phyloP scores from a whole-genome alignment of 2,329 filamentous ascomycete genomes.

The Cryphonectria naterciae region DNA sequence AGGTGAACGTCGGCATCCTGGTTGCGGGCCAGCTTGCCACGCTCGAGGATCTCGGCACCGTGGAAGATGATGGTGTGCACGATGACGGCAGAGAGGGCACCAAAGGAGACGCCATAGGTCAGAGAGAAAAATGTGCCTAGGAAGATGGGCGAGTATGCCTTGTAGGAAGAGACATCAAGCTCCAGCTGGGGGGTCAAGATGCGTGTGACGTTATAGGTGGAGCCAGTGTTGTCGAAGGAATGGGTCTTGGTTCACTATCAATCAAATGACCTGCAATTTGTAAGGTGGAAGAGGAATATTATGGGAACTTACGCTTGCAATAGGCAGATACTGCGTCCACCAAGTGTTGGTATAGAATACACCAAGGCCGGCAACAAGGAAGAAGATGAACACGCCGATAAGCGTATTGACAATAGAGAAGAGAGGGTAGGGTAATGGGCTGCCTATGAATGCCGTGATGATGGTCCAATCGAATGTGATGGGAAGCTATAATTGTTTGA shows the following conservation, averaged over 20 bases:
- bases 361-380: slow-evolving; percentile 17
- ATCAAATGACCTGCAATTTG: too few relatives aligned
- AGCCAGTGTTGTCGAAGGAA: slow-evolving; percentile 23
- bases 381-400: slow-evolving; percentile 24
- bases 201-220: slow-evolving; percentile 12
- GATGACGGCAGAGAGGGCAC: slow-evolving; percentile 20
- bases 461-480: slow-evolving; percentile 27
- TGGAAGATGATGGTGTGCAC: slow-evolving; percentile 31
- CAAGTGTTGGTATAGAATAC: slow-evolving; percentile 26
- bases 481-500: slow-evolving; percentile 11
- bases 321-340: slow-evolving; percentile 24
- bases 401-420: slow-evolving; percentile 24
- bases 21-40: slow-evolving; percentile 26
- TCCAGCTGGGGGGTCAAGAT: slow-evolving; percentile 21
- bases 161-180: slow-evolving; percentile 23
- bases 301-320: slow-evolving; percentile 12
- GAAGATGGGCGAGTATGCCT: slow-evolving; percentile 24
- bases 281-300: too few relatives aligned
- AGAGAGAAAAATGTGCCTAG: slow-evolving; percentile 22
- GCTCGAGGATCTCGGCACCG: slow-evolving; percentile 34
- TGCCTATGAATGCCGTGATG: slow-evolving; percentile 25
- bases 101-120: slow-evolving; percentile 26
- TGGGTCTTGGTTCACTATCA: slow-evolving; percentile 3
- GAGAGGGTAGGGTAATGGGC: slow-evolving; percentile 21
- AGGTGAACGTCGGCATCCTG: slow-evolving; percentile 30